Evolutionary conservation across 495 filamentous ascomycete genomes (phyloP).

Genomic region (Hypoxylon trugodes): DNA sequence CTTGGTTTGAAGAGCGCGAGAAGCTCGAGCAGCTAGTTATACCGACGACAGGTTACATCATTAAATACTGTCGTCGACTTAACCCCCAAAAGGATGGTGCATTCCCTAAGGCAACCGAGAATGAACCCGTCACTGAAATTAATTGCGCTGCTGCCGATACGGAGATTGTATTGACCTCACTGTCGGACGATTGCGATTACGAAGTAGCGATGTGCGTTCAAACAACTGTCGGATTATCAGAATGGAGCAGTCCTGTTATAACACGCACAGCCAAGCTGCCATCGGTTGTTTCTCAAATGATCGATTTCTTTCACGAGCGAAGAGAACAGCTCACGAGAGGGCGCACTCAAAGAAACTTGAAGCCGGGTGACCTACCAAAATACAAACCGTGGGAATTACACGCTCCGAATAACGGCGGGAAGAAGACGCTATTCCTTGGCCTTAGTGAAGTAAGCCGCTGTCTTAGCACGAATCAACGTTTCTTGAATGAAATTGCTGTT

Average conservation of each 20-base stretch:
- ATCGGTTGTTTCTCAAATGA: neutral
- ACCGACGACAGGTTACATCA: constrained; percentile 39
- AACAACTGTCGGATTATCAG: neutral
- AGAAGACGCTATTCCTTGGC: constrained; percentile 5
- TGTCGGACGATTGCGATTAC: neutral
- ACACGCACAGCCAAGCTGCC: neutral
- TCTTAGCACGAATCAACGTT: too few species aligned
- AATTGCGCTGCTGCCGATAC: neutral
- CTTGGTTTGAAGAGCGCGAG: constrained; percentile 23
- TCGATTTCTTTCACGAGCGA: too few species aligned
- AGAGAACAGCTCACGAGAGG: too few species aligned
- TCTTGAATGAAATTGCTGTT: neutral
- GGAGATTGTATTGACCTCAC: neutral
- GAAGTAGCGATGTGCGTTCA: neutral
- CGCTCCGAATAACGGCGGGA: neutral
- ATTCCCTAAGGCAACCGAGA: neutral
- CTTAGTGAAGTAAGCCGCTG: too few species aligned
- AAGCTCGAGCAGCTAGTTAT: constrained; percentile 20
- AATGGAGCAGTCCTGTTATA: neutral
- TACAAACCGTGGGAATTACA: constrained; percentile 10
- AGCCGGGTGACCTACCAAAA: too few species aligned
- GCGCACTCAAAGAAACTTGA: too few species aligned
- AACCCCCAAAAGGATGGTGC: neutral
- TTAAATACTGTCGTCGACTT: constrained; percentile 1
- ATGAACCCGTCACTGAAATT: neutral